phyloP scores from a whole-genome alignment of 306 rosid genomes.

The Vicia sativa region DNA sequence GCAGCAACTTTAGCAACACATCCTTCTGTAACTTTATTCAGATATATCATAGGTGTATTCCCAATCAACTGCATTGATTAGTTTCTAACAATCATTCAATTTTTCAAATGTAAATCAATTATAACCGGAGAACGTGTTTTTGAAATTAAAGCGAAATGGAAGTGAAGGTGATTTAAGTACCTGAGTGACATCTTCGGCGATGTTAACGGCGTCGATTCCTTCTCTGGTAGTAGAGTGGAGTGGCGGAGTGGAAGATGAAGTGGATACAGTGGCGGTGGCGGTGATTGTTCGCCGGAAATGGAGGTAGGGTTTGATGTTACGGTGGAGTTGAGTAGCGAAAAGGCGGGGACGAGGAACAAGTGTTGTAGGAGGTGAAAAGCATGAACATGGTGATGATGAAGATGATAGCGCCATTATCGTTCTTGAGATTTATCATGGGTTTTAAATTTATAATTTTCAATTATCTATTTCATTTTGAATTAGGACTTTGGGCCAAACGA shows the following conservation, averaged over 20 bases:
- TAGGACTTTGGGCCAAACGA: neutral
- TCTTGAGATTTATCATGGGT: conserved; percentile 39
- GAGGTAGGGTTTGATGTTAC: conserved; percentile 24
- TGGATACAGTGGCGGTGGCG: conserved; percentile 26
- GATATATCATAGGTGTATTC: conserved; percentile 94
- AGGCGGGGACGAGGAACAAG: conserved; percentile 46
- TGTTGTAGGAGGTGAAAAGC: conserved; percentile 27
- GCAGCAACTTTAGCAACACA: conserved; percentile 89
- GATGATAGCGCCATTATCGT: conserved; percentile 49
- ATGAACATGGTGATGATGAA: conserved; percentile 13
- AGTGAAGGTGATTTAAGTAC: conserved; percentile 36
- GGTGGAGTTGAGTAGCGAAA: conserved; percentile 27
- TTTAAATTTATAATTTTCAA: conserved; percentile 35
- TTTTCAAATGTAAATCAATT: neutral
- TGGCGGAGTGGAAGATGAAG: conserved; percentile 39
- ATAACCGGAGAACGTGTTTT: too few relatives aligned
- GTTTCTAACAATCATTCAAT: conserved; percentile 18
- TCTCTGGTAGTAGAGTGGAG: conserved; percentile 47
- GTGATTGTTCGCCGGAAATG: conserved; percentile 1
- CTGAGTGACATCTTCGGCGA: conserved; percentile 91
- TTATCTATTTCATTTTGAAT: neutral
- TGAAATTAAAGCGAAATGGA: neutral
- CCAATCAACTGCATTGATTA: conserved; percentile 72
- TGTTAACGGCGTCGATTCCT: conserved; percentile 76
- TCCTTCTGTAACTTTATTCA: conserved; percentile 76